Evolutionary conservation across 345 rosid species (phyloP), one percentile per base, ranked within the genome.

Genomic region (Murraya paniculata): DNA sequence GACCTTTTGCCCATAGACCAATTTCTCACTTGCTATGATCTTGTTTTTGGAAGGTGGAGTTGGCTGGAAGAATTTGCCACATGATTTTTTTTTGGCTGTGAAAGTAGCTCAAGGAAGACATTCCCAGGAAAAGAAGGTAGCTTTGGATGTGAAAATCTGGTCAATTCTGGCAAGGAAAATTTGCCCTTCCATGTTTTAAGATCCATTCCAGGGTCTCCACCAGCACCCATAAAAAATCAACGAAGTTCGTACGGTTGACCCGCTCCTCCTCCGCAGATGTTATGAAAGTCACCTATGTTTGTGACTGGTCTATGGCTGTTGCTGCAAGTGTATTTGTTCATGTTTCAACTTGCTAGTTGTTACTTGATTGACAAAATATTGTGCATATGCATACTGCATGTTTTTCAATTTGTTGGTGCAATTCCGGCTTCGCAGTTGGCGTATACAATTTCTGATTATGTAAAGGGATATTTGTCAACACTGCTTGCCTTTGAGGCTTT

Each of bases 41-140:
- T 73, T 73, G 5, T 59, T 18, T 73, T 9, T 73, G 77, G 21
- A 73, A 73, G 77, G 38, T 59, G 55, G 31, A 2, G 77, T 48
- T 60, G 35, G 65, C 13, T 21, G 22, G 33, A 60, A 38, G 77
- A 62, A 38, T 38, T 38, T 38, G 16, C 41, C 77, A 19, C 2
- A 5, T 38, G 57, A 33, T 53, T 50, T 39, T 50, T 39, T 39
- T 39, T 21, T 50, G 16, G 31, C 39, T 27, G 57, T 58, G 66
- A 35, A 73, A 9, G 33, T n/a, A 56, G 45, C 64, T 57, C 65
- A 38, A 73, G 76, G 57, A 59, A 62, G 45, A 33, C 69, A 45
- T 45, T 74, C n/a, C 28, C 69, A 28, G 45, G 77, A 74, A 62
- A 74, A 21, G 59, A 45, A 62, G 60, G 59, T 10, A 28, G 39